Percentiles rank a stretch among this genome's conserved stretches.
Evolutionary conservation across 192 early-diverging fungal species (phyloP).

Genomic region (Coemansia sp.): DNA sequence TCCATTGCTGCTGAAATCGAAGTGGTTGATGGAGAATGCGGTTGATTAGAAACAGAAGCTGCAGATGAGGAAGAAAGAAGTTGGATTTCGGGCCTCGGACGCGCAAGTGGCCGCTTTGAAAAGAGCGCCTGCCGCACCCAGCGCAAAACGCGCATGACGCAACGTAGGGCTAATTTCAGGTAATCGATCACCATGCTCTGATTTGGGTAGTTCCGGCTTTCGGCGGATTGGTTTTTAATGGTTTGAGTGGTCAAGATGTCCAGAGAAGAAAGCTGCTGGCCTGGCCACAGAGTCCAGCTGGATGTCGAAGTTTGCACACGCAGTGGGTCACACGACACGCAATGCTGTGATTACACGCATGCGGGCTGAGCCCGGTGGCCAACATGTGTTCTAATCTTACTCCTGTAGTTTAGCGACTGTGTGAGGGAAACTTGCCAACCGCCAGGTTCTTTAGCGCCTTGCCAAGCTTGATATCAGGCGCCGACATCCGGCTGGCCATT

Average conservation of each 20-base stretch:
- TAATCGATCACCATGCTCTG: background rate
- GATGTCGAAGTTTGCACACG: too few species aligned
- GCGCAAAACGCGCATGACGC: background rate
- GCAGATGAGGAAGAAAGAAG: background rate
- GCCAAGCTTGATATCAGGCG: conserved; percentile 46
- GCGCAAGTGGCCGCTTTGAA: background rate
- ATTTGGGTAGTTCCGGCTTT: background rate
- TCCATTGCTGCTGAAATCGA: conserved; percentile 20
- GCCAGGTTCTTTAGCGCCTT: conserved; percentile 18
- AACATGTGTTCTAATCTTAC: too few species aligned
- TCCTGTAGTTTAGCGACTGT: background rate
- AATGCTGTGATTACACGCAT: too few species aligned
- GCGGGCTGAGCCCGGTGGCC: too few species aligned
- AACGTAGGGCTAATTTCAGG: background rate
- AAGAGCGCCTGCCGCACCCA: background rate
- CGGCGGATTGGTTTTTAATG: too few species aligned
- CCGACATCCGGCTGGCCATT: conserved; percentile 20
- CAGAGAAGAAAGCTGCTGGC: too few species aligned
- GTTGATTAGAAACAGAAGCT: background rate
- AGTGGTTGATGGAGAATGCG: background rate
- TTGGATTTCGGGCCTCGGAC: background rate
- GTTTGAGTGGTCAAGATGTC: too few species aligned
- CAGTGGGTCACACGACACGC: too few species aligned
- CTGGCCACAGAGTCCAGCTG: too few species aligned
- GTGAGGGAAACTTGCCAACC: conserved; percentile 16